Evolutionary conservation across 257 asterid species (phyloP).

Genomic region (Solanum ossicruentum): DNA sequence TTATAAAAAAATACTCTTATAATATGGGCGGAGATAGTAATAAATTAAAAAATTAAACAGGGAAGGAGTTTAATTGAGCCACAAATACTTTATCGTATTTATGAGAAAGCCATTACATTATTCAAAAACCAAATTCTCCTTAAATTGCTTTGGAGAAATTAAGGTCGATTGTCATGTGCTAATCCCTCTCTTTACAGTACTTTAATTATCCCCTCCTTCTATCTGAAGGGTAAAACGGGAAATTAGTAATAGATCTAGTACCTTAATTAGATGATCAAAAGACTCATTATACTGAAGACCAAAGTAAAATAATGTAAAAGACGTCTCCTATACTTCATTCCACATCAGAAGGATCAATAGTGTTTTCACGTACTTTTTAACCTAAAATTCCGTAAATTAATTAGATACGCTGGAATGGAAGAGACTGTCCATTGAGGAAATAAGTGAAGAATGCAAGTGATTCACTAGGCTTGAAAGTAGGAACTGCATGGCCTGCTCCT

Average conservation of each 20-base stretch:
- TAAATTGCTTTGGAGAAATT: background rate
- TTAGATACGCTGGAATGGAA: slow-evolving; percentile 32
- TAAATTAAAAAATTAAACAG: background rate
- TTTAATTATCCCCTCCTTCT: background rate
- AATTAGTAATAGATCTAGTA: background rate
- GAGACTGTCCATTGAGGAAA: slow-evolving; percentile 53
- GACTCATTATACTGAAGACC: background rate
- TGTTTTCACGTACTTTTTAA: background rate
- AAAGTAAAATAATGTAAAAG: background rate
- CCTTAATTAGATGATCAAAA: background rate
- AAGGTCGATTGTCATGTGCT: background rate
- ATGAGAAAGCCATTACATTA: background rate
- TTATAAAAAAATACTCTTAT: no score
- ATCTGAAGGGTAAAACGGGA: background rate
- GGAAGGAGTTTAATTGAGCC: background rate
- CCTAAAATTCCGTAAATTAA: background rate
- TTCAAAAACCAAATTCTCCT: background rate
- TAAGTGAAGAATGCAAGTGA: slow-evolving; percentile 65
- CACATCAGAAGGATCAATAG: background rate
- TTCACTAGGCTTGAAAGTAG: slow-evolving; percentile 71
- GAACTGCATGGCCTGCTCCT: slow-evolving; percentile 97
- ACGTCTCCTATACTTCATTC: background rate
- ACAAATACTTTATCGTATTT: background rate
- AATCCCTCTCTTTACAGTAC: background rate
- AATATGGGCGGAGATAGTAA: no score